Percentiles rank a stretch among this genome's conserved stretches.
phyloP scores from a whole-genome alignment of 768 basidiomycete species.

The Collybia mongolica region DNA sequence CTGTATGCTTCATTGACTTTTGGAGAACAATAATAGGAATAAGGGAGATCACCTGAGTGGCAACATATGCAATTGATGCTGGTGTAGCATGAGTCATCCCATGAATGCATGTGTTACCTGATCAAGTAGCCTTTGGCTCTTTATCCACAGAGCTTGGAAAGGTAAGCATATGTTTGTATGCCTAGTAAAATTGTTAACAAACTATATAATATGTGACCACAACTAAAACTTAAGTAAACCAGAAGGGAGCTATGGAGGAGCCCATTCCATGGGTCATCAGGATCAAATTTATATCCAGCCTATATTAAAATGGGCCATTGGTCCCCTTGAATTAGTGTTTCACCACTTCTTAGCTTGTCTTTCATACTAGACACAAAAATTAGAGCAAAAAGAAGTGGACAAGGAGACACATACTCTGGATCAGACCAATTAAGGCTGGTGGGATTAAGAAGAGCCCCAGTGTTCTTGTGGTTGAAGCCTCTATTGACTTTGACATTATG shows the following conservation, averaged over 20 bases:
- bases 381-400: too few species aligned
- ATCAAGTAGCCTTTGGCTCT: not conserved
- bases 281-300: not conserved
- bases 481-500: not conserved
- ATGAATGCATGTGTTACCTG: conserved; percentile 3
- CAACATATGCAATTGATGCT: conserved; percentile 1
- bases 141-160: conserved; percentile 1
- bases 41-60: not conserved
- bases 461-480: not conserved
- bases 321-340: too few species aligned
- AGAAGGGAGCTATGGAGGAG: not conserved
- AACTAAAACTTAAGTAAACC: not conserved
- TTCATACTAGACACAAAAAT: too few species aligned
- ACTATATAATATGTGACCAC: not conserved
- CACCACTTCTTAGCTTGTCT: too few species aligned
- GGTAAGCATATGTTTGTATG: conserved; percentile 2
- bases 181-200: not conserved
- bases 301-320: not conserved
- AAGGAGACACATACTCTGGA: too few species aligned
- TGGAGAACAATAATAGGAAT: not conserved
- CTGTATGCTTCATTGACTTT: too few species aligned
- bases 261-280: not conserved
- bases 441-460: too few species aligned
- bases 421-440: too few species aligned
- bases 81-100: not conserved